A percentile compares a stretch with the other conserved stretches of the same genome.
Evolutionary conservation across 345 rosid species (phyloP).

Genomic region (Eucalyptus marginata): DNA sequence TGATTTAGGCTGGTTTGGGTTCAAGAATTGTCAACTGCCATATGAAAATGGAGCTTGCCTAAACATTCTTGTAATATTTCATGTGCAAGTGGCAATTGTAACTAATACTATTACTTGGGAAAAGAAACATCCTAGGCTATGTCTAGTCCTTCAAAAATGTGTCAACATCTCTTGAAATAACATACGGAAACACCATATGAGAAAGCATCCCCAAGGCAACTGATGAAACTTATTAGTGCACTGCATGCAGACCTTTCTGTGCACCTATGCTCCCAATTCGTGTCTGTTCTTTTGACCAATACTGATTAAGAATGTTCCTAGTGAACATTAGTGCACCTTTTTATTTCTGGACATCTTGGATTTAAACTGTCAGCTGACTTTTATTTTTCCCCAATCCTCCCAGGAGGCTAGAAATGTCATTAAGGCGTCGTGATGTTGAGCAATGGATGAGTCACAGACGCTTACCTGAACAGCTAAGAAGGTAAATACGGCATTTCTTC

Average conservation of each 20-base stretch:
- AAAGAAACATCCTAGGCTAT: neutral
- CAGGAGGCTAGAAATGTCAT: conserved; percentile 78
- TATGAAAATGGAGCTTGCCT: neutral
- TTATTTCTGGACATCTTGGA: neutral
- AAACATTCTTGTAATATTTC: neutral
- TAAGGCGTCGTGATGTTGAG: conserved; percentile 86
- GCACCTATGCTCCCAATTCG: neutral
- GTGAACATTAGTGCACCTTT: neutral
- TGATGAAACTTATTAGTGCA: neutral
- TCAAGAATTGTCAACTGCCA: too few relatives aligned
- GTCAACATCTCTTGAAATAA: neutral
- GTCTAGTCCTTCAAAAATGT: neutral
- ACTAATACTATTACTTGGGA: neutral
- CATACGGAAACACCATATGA: neutral
- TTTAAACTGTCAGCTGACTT: neutral
- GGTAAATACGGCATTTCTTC: conserved; percentile 8
- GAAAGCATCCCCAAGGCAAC: neutral
- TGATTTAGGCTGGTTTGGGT: too few relatives aligned
- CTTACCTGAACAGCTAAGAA: conserved; percentile 54
- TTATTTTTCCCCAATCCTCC: neutral
- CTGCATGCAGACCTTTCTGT: neutral
- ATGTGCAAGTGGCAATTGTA: neutral
- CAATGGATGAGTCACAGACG: conserved; percentile 94
- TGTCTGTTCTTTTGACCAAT: neutral
- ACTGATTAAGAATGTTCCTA: neutral